These are phyloP conservation scores for Perkinsus chesapeaki DNA, from an alignment of 169 alveolate genomes.

Conservation along the genomic window DNA sequence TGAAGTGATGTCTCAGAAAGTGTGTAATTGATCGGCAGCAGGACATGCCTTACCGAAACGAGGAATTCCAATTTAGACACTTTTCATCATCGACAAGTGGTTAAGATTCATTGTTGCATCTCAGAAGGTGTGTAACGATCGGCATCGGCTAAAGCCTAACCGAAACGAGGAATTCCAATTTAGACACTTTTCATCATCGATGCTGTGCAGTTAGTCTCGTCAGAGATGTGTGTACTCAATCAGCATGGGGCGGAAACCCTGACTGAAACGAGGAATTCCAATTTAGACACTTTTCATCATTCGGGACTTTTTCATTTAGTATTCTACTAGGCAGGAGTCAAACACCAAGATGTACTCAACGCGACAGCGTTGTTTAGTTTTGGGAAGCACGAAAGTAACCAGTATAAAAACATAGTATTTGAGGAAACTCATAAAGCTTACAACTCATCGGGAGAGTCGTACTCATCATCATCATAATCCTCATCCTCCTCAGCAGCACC, in stretches of 20 bases:
- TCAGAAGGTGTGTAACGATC: not conserved
- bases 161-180: conserved; percentile 3
- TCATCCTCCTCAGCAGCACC: conserved; percentile 51
- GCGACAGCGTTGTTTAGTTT: not conserved
- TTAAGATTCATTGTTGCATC: not conserved
- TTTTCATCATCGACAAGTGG: not conserved
- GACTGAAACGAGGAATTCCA: conserved; percentile 4
- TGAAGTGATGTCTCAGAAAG: not conserved
- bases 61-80: not conserved
- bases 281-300: not conserved
- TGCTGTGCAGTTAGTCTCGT: not conserved
- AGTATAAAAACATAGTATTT: not conserved
- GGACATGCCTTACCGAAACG: not conserved
- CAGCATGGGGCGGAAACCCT: not conserved
- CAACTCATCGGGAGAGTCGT: conserved; percentile 27
- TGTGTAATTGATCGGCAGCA: not conserved
- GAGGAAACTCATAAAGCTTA: not conserved
- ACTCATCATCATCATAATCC: conserved; percentile 55
- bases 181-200: not conserved
- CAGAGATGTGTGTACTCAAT: not conserved
- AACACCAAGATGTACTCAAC: too few relatives aligned
- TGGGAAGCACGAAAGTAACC: not conserved
- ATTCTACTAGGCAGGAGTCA: too few relatives aligned
- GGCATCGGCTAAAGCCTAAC: not conserved
- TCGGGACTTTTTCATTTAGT: not conserved